Conservation (phyloP, 371 early-diverging fungal genomes). For the Apophysomyces sp. region DNA sequence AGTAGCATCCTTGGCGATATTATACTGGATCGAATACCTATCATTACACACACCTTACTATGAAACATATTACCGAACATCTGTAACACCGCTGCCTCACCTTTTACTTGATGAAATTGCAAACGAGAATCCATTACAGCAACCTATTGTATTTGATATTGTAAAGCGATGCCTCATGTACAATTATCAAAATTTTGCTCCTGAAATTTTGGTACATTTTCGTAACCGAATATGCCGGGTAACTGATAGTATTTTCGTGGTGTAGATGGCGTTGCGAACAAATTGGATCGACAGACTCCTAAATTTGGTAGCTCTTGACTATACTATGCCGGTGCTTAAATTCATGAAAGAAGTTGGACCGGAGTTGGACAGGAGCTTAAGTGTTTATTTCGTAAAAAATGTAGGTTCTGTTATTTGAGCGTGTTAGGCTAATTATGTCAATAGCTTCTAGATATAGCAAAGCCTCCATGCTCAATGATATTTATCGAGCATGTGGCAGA, state of each 20-base stretch:
- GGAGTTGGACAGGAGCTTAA: constrained; percentile 58
- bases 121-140: constrained; percentile 61
- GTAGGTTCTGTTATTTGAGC: constrained; percentile 14
- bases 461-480: constrained; percentile 43
- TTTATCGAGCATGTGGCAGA: constrained; percentile 50
- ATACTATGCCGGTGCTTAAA: constrained; percentile 56
- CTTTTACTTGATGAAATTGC: constrained; percentile 72
- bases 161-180: constrained; percentile 41
- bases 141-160: constrained; percentile 58
- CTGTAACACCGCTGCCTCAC: constrained; percentile 58
- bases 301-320: constrained; percentile 61
- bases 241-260: not conserved
- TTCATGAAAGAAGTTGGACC: constrained; percentile 46
- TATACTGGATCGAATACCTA: constrained; percentile 66
- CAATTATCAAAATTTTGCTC: constrained; percentile 43
- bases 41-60: constrained; percentile 61
- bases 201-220: constrained; percentile 60
- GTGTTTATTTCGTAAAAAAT: constrained; percentile 55
- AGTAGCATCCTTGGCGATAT: constrained; percentile 53
- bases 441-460: constrained; percentile 45
- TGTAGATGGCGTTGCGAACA: constrained; percentile 59
- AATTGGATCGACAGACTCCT: constrained; percentile 66
- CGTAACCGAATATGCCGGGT: too few relatives aligned
- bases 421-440: not conserved
- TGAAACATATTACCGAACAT: constrained; percentile 64